Percentiles rank a stretch among this genome's conserved stretches.
Evolutionary conservation across 805 yeast genomes (phyloP).

Genomic region (Yamadazyma tumulicola): DNA sequence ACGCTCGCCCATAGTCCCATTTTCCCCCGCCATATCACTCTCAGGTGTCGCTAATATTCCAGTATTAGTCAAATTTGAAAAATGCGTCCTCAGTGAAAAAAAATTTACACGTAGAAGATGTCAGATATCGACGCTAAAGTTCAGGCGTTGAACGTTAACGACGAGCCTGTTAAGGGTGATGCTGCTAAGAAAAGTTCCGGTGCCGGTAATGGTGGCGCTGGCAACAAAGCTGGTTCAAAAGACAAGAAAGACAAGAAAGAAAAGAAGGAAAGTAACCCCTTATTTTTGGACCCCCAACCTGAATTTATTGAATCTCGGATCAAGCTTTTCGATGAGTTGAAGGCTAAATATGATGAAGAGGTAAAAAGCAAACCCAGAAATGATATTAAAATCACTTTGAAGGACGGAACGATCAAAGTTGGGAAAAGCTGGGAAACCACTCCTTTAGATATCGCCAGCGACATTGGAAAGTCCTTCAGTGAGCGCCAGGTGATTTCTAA

Average conservation of each 20-base stretch:
- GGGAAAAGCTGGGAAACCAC: conserved; percentile 88
- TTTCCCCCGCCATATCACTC: neutral
- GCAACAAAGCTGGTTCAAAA: conserved; percentile 25
- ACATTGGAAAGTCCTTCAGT: conserved; percentile 79
- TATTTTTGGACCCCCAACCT: conserved; percentile 72
- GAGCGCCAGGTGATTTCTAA: conserved; percentile 91
- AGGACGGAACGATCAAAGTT: conserved; percentile 77
- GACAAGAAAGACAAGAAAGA: conserved; percentile 21
- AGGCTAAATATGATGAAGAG: conserved; percentile 71
- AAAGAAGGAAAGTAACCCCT: conserved; percentile 37
- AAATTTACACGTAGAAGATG: conserved; percentile 8
- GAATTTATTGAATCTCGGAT: conserved; percentile 77
- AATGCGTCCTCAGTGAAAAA: neutral
- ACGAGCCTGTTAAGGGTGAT: conserved; percentile 10
- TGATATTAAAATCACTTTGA: conserved; percentile 74
- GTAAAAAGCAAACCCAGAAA: conserved; percentile 55
- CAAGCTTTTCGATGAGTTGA: conserved; percentile 73
- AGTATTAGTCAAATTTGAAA: neutral
- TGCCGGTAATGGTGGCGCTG: neutral
- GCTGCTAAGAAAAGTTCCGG: conserved; percentile 4
- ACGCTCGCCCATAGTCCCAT: neutral
- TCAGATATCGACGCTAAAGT: conserved; percentile 42
- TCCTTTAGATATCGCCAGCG: conserved; percentile 81
- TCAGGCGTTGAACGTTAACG: conserved; percentile 38
- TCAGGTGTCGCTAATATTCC: neutral